phyloP scores from a whole-genome alignment of 768 basidiomycete genomes.

The Gyrodon lividus region DNA sequence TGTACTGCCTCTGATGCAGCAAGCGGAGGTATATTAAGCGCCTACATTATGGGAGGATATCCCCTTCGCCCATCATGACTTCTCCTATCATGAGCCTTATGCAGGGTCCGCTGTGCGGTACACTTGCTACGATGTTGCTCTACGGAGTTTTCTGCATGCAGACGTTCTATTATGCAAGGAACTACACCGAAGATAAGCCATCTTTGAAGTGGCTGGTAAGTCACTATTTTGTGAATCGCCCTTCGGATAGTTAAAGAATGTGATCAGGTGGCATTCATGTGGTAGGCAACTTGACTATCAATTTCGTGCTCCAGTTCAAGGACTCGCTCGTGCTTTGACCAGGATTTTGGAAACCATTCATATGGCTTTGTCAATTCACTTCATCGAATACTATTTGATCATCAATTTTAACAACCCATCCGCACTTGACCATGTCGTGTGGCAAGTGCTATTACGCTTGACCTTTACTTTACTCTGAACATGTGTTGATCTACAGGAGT shows the following conservation, averaged over 20 bases:
- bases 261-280: constrained; percentile 11
- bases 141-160: constrained; percentile 19
- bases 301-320: too few relatives aligned
- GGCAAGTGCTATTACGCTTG: constrained; percentile 8
- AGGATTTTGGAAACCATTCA: constrained; percentile 17
- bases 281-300: not conserved
- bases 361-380: constrained; percentile 12
- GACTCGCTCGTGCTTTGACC: not conserved
- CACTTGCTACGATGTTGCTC: constrained; percentile 6
- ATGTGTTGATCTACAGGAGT: too few relatives aligned
- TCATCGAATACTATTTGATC: constrained; percentile 16
- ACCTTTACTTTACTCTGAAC: too few relatives aligned
- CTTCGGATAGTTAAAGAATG: not conserved
- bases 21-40: too few relatives aligned
- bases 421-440: too few relatives aligned
- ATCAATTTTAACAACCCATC: constrained; percentile 7
- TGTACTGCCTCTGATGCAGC: too few relatives aligned
- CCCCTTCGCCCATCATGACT: too few relatives aligned
- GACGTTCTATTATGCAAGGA: constrained; percentile 10
- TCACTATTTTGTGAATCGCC: not conserved
- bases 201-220: constrained; percentile 14
- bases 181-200: constrained; percentile 4
- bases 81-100: constrained; percentile 6
- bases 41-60: too few relatives aligned
- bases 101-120: constrained; percentile 14